Evolutionary conservation across 208 protist genomes (phyloP).

Genomic region (Trypanosoma lewisi): DNA sequence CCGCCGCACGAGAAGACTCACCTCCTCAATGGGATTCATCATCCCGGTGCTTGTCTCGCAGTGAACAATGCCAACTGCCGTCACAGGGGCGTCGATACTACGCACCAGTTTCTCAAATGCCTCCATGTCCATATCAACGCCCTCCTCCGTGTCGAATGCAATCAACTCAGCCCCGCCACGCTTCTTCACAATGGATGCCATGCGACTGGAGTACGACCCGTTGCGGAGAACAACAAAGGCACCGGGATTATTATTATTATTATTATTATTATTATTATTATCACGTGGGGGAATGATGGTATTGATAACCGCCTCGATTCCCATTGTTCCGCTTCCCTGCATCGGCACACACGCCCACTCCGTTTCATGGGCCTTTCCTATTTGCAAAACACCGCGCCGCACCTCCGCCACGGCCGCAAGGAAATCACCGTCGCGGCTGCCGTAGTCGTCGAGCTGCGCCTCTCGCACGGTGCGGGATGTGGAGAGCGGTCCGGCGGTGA

Average conservation of each 20-base stretch:
- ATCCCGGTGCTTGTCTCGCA: slow-evolving; percentile 68
- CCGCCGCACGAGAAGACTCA: slow-evolving; percentile 35
- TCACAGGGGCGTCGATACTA: slow-evolving; percentile 12
- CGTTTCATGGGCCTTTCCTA: slow-evolving; percentile 25
- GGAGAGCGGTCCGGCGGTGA: slow-evolving; percentile 57
- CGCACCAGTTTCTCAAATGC: slow-evolving; percentile 25
- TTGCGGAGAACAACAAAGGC: slow-evolving; percentile 56
- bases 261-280: too few relatives aligned
- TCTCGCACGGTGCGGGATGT: slow-evolving; percentile 42
- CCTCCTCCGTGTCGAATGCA: slow-evolving; percentile 37
- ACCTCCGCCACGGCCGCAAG: slow-evolving; percentile 38
- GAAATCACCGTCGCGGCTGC: slow-evolving; percentile 55
- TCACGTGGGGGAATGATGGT: slow-evolving; percentile 40
- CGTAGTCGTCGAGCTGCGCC: slow-evolving; percentile 57
- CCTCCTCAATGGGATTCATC: slow-evolving; percentile 52
- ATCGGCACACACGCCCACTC: slow-evolving; percentile 49
- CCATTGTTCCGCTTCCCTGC: slow-evolving; percentile 63
- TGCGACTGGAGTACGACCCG: slow-evolving; percentile 56
- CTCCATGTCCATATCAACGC: slow-evolving; percentile 28
- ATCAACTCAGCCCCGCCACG: slow-evolving; percentile 31
- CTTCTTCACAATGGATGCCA: slow-evolving; percentile 42
- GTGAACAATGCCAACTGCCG: slow-evolving; percentile 61
- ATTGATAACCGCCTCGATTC: slow-evolving; percentile 46
- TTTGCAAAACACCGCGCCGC: slow-evolving; percentile 31
- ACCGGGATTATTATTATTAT: not conserved